Percentiles rank a stretch among this genome's conserved stretches.
Evolutionary conservation across 1,139 yeast genomes (phyloP).

Genomic region (Nadsonia commutata): DNA sequence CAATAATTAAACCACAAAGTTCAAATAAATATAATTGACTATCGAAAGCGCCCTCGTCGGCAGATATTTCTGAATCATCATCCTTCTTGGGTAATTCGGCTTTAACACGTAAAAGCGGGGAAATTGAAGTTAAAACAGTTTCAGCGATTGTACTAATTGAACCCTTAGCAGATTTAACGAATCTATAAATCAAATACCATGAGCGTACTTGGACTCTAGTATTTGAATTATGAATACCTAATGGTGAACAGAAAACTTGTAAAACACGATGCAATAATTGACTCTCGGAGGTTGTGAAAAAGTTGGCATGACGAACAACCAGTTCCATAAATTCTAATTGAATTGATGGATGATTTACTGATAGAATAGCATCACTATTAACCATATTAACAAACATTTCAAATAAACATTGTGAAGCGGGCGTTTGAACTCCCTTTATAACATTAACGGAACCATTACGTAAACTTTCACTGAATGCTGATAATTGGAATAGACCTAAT

Average conservation of each 20-base stretch:
- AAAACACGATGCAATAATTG: slow-evolving; percentile 44
- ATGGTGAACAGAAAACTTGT: slow-evolving; percentile 62
- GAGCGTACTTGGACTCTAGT: slow-evolving; percentile 58
- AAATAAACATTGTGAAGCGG: slow-evolving; percentile 16
- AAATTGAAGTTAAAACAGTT: slow-evolving; percentile 36
- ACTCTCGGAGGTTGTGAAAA: slow-evolving; percentile 34
- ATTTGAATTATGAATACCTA: slow-evolving; percentile 63
- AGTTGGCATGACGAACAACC: slow-evolving; percentile 61
- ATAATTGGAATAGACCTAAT: slow-evolving; percentile 70
- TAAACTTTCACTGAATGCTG: slow-evolving; percentile 64
- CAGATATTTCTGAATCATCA: slow-evolving; percentile 28
- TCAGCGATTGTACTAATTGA: slow-evolving; percentile 33
- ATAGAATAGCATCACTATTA: slow-evolving; percentile 34
- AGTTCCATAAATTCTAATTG: slow-evolving; percentile 76
- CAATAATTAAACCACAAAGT: slow-evolving; percentile 24
- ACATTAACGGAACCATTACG: slow-evolving; percentile 57
- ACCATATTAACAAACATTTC: slow-evolving; percentile 53
- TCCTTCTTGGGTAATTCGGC: slow-evolving; percentile 36
- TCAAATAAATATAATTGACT: slow-evolving; percentile 77
- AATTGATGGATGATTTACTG: slow-evolving; percentile 51
- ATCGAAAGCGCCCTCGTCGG: slow-evolving; percentile 48
- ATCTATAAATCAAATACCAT: slow-evolving; percentile 82
- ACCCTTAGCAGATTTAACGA: slow-evolving; percentile 65
- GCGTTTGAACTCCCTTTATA: slow-evolving; percentile 33
- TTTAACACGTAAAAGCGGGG: slow-evolving; percentile 40